Percentiles rank a stretch among this genome's conserved stretches.
Conservation (phyloP, 2,329 filamentous ascomycete genomes). For the Fusarium udum region DNA sequence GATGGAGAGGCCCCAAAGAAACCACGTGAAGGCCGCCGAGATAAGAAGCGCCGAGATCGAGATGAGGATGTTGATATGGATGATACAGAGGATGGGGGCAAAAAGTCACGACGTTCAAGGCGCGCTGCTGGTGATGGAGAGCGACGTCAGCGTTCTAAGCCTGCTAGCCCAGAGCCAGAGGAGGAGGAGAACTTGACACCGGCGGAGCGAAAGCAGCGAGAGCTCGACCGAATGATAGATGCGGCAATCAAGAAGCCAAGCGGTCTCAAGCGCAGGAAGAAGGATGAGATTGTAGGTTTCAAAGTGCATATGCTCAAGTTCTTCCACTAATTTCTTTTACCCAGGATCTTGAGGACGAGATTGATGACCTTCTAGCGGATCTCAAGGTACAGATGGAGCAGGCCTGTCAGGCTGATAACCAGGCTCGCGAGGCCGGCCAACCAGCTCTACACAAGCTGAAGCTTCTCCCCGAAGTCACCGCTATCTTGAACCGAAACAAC, state of each 20-base stretch:
- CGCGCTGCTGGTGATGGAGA: slow-evolving; percentile 55
- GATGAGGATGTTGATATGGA: slow-evolving; percentile 60
- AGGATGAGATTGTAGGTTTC: slow-evolving; percentile 81
- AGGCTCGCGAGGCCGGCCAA: slow-evolving; percentile 79
- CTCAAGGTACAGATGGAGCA: slow-evolving; percentile 91
- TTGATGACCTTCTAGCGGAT: slow-evolving; percentile 87
- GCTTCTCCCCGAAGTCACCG: slow-evolving; percentile 89
- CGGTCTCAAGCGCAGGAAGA: slow-evolving; percentile 74
- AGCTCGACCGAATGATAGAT: slow-evolving; percentile 87
- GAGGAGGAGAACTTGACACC: slow-evolving; percentile 83
- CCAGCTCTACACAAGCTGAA: slow-evolving; percentile 93
- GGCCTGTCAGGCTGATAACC: slow-evolving; percentile 87
- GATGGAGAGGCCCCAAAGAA: slow-evolving; percentile 75
- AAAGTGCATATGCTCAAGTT: neutral
- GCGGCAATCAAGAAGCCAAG: slow-evolving; percentile 84
- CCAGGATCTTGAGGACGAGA: slow-evolving; percentile 87
- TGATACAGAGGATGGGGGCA: slow-evolving; percentile 57
- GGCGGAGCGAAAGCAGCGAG: slow-evolving; percentile 83
- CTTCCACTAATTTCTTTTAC: slow-evolving; percentile 29
- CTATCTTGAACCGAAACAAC: slow-evolving; percentile 88
- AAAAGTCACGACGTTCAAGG: slow-evolving; percentile 59
- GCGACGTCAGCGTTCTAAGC: slow-evolving; percentile 58
- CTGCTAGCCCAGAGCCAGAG: slow-evolving; percentile 65
- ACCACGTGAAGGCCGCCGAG: slow-evolving; percentile 76
- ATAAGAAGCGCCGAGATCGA: slow-evolving; percentile 67